These are phyloP conservation scores for Camelina sativa DNA, from an alignment of 345 rosid species.

Conservation along the genomic window DNA sequence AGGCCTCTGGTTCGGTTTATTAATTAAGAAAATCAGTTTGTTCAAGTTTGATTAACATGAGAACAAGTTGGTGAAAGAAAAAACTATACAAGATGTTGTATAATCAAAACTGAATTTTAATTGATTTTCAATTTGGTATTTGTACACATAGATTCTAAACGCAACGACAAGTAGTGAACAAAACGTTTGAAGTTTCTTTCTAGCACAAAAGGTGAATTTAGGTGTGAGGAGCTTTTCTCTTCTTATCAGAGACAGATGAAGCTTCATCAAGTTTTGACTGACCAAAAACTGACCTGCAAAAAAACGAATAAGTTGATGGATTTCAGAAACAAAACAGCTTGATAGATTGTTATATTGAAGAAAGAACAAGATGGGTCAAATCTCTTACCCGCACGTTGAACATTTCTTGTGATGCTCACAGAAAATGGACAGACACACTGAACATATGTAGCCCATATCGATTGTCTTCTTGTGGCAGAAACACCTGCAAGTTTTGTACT, in stretches of 20 bases:
- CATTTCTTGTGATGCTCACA: slow-evolving; percentile 94
- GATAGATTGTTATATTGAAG: slow-evolving; percentile 4
- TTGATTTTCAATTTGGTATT: slow-evolving; percentile 17
- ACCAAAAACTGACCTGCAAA: slow-evolving; percentile 80
- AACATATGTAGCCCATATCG: slow-evolving; percentile 94
- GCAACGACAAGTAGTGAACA: background rate
- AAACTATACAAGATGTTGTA: too few relatives aligned
- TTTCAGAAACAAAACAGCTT: slow-evolving; percentile 15
- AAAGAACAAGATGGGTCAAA: slow-evolving; percentile 17
- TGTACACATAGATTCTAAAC: background rate
- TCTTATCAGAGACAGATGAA: slow-evolving; percentile 56
- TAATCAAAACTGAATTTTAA: too few relatives aligned
- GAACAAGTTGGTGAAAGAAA: too few relatives aligned
- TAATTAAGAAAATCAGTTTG: too few relatives aligned
- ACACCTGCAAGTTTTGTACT: slow-evolving; percentile 62
- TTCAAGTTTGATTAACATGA: too few relatives aligned
- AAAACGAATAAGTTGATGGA: background rate
- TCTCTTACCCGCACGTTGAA: slow-evolving; percentile 85
- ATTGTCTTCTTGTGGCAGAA: slow-evolving; percentile 95
- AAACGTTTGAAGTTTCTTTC: slow-evolving; percentile 5
- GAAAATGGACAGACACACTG: slow-evolving; percentile 93
- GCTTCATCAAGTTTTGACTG: slow-evolving; percentile 65
- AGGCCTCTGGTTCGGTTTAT: slow-evolving; percentile 9
- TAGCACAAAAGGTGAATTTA: slow-evolving; percentile 32
- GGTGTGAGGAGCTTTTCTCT: slow-evolving; percentile 74